A percentile compares a stretch with the other conserved stretches of the same genome.
phyloP scores from a whole-genome alignment of 2,329 filamentous ascomycete species.

The Monosporascus sp. region DNA sequence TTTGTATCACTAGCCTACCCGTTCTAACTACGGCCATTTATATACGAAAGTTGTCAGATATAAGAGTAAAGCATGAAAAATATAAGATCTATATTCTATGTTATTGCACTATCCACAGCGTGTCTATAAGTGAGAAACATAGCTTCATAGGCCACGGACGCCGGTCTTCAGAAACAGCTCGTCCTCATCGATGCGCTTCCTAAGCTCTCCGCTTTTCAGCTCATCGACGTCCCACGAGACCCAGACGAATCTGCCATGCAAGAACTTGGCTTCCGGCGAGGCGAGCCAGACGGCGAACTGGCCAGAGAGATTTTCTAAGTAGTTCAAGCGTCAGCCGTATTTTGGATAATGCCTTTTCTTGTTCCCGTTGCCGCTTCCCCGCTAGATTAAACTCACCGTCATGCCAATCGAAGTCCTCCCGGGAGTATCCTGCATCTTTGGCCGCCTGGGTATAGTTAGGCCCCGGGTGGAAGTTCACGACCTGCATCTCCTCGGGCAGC shows the following conservation, averaged over 20 bases:
- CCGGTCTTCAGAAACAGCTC: slow-evolving; percentile 16
- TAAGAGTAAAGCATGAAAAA: no score
- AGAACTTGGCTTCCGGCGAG: slow-evolving; percentile 31
- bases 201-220: slow-evolving; percentile 21
- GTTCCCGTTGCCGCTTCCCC: not conserved
- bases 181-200: slow-evolving; percentile 21
- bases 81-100: no score
- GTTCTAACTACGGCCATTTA: no score
- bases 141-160: slow-evolving; percentile 6
- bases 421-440: slow-evolving; percentile 13
- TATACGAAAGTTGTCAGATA: no score
- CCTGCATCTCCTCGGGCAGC: slow-evolving; percentile 28
- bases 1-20: no score
- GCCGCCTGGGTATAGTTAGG: slow-evolving; percentile 29
- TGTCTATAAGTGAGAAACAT: no score
- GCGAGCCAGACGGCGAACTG: slow-evolving; percentile 35
- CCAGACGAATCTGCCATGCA: slow-evolving; percentile 34
- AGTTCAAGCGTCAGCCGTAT: no score
- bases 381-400: slow-evolving; percentile 16
- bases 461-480: slow-evolving; percentile 37
- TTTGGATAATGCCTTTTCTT: no score
- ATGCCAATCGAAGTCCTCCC: slow-evolving; percentile 21
- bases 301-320: slow-evolving; percentile 24
- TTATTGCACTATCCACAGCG: no score
- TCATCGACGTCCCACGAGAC: slow-evolving; percentile 37